Conservation (phyloP, 768 basidiomycete genomes). For the Tephrocybe rancida region DNA sequence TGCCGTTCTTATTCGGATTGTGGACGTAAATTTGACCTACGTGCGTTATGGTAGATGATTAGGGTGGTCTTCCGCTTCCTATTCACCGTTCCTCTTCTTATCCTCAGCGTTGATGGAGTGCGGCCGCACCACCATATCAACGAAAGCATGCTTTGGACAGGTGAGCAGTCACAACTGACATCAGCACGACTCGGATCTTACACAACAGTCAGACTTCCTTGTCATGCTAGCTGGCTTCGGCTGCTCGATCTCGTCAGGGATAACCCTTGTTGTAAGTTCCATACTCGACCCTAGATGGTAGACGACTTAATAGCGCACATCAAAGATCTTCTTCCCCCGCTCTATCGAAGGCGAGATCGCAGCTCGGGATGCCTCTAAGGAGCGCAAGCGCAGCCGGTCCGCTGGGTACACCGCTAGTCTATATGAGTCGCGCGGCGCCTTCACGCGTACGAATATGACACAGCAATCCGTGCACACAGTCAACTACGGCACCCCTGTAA, state of each 20-base stretch:
- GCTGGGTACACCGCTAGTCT: constrained; percentile 16
- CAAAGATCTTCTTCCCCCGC: constrained; percentile 83
- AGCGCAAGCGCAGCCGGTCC: constrained; percentile 37
- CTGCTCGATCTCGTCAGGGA: constrained; percentile 64
- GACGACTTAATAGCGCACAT: not conserved
- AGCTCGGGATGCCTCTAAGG: constrained; percentile 46
- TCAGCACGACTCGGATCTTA: constrained; percentile 2
- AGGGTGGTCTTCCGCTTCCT: constrained; percentile 76
- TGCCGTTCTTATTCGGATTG: constrained; percentile 23
- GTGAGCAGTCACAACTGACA: constrained; percentile 28
- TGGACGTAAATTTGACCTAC: not conserved
- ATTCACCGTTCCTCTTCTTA: constrained; percentile 64
- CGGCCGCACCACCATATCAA: constrained; percentile 66
- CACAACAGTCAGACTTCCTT: constrained; percentile 51
- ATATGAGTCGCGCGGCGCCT: constrained; percentile 21
- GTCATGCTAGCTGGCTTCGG: constrained; percentile 61
- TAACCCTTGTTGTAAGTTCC: constrained; percentile 67
- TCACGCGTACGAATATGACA: constrained; percentile 19
- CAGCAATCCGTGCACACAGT: constrained; percentile 14
- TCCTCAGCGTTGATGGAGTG: constrained; percentile 72
- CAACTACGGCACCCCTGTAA: constrained; percentile 12
- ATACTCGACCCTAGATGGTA: not conserved
- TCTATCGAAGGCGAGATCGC: constrained; percentile 69
- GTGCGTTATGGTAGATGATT: constrained; percentile 47
- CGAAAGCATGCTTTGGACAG: constrained; percentile 55